These are phyloP conservation scores for Backusella westeae DNA, from an alignment of 192 early-diverging fungal species.

Conservation along the genomic window DNA sequence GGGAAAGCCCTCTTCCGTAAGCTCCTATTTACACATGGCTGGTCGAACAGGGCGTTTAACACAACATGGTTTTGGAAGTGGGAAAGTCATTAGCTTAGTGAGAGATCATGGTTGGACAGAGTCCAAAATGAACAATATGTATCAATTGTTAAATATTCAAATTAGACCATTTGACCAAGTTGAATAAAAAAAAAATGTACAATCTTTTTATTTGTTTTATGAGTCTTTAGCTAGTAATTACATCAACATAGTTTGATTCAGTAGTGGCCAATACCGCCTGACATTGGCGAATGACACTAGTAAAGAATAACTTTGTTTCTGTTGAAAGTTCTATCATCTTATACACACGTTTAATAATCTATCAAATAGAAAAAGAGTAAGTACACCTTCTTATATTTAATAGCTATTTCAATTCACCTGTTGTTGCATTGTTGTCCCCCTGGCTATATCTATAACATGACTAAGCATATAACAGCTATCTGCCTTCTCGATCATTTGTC, in stretches of 20 bases:
- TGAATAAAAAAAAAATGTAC: slow-evolving; percentile 8
- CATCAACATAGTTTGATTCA: not conserved
- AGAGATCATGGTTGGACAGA: slow-evolving; percentile 43
- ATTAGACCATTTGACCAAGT: slow-evolving; percentile 15
- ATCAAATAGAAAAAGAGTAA: not conserved
- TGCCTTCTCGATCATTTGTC: too few species aligned
- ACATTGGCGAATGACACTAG: slow-evolving; percentile 2
- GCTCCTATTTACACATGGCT: slow-evolving; percentile 85
- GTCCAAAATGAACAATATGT: slow-evolving; percentile 39
- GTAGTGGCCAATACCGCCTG: not conserved
- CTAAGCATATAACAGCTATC: slow-evolving; percentile 4
- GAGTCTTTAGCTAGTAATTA: not conserved
- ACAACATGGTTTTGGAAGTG: slow-evolving; percentile 33
- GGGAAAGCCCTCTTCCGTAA: slow-evolving; percentile 63
- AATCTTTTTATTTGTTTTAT: not conserved
- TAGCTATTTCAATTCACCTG: too few species aligned
- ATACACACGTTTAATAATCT: slow-evolving; percentile 21
- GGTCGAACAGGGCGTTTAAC: slow-evolving; percentile 84
- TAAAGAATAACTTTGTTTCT: not conserved
- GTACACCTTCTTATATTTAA: too few species aligned
- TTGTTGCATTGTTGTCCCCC: not conserved
- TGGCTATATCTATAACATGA: slow-evolving; percentile 7
- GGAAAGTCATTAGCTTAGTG: slow-evolving; percentile 49
- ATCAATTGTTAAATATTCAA: slow-evolving; percentile 33
- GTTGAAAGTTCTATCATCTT: slow-evolving; percentile 14